phyloP scores from a whole-genome alignment of 352 stramenopile species.

The Pythium dissotocum region DNA sequence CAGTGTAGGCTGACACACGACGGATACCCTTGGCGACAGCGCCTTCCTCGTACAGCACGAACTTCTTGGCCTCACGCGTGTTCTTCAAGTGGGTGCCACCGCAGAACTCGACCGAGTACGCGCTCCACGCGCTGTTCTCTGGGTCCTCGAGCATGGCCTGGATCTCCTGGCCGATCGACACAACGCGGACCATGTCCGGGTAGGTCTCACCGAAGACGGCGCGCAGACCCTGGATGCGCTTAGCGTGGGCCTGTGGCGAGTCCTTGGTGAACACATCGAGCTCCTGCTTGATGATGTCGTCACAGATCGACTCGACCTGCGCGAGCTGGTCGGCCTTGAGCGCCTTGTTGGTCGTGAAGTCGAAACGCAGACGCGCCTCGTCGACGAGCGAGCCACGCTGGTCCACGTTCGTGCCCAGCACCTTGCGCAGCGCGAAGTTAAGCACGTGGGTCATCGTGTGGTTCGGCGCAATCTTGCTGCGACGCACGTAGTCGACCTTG shows the following conservation, averaged over 20 bases:
- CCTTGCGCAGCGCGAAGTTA: slow-evolving; percentile 96
- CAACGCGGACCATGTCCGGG: slow-evolving; percentile 97
- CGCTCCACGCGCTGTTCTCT: slow-evolving; percentile 84
- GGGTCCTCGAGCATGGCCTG: slow-evolving; percentile 82
- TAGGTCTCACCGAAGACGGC: slow-evolving; percentile 99
- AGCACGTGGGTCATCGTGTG: slow-evolving; percentile 99
- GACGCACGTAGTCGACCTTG: slow-evolving; percentile 94
- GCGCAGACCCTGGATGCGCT: slow-evolving; percentile 94
- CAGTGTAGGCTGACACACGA: slow-evolving; percentile 94
- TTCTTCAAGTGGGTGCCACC: slow-evolving; percentile 98
- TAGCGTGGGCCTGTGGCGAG: slow-evolving; percentile 92
- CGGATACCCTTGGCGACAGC: slow-evolving; percentile 97
- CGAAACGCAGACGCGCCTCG: slow-evolving; percentile 97
- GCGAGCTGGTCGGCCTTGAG: slow-evolving; percentile 91
- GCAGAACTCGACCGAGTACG: slow-evolving; percentile 99
- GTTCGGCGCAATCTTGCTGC: slow-evolving; percentile 95
- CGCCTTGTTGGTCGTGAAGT: slow-evolving; percentile 98
- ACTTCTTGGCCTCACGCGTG: slow-evolving; percentile 94
- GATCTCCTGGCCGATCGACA: slow-evolving; percentile 92
- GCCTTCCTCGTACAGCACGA: slow-evolving; percentile 97
- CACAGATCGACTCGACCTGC: slow-evolving; percentile 85
- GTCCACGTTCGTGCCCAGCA: slow-evolving; percentile 93
- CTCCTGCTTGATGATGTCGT: slow-evolving; percentile 87
- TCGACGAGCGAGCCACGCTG: slow-evolving; percentile 98
- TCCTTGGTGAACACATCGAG: slow-evolving; percentile 93